These are phyloP conservation scores for Pseudodiploospora longispora DNA, from an alignment of 2,329 filamentous ascomycete species.

Conservation along the genomic window DNA sequence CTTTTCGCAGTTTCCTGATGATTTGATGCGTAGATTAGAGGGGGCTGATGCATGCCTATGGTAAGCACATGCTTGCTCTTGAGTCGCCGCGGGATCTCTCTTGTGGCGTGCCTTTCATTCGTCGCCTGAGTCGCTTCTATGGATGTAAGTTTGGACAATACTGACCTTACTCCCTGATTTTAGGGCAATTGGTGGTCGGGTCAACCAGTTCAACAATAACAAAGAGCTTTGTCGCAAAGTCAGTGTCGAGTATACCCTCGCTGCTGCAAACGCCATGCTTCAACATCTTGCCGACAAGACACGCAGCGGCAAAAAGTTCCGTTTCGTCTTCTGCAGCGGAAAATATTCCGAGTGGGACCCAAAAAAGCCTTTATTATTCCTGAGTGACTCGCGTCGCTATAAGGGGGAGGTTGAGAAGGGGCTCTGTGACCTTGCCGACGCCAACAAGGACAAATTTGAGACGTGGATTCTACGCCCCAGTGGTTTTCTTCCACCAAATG, in stretches of 20 bases:
- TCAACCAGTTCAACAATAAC: slow-evolving; percentile 37
- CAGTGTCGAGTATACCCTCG: slow-evolving; percentile 51
- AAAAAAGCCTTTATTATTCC: slow-evolving; percentile 25
- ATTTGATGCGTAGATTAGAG: slow-evolving; percentile 24
- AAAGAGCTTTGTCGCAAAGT: slow-evolving; percentile 40
- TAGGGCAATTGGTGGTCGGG: slow-evolving; percentile 36
- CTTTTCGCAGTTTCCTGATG: slow-evolving; percentile 42
- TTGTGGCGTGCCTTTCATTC: too few species aligned
- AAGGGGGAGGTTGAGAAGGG: slow-evolving; percentile 32
- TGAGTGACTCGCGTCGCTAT: slow-evolving; percentile 28
- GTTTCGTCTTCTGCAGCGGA: slow-evolving; percentile 36
- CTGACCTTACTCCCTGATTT: not conserved
- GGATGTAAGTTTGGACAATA: not conserved
- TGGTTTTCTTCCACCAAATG: slow-evolving; percentile 19
- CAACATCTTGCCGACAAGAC: slow-evolving; percentile 21
- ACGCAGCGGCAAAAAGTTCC: slow-evolving; percentile 26
- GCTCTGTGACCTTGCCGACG: slow-evolving; percentile 29
- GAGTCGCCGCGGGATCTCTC: not conserved
- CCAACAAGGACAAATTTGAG: slow-evolving; percentile 23
- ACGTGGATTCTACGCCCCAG: slow-evolving; percentile 30
- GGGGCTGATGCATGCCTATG: slow-evolving; percentile 58
- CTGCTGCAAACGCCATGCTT: slow-evolving; percentile 49
- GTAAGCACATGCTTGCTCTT: slow-evolving; percentile 32
- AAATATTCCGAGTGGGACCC: slow-evolving; percentile 25
- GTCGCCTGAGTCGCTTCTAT: not conserved